phyloP scores from a whole-genome alignment of 2,329 filamentous ascomycete genomes.

The Pochonia chlamydosporia region DNA sequence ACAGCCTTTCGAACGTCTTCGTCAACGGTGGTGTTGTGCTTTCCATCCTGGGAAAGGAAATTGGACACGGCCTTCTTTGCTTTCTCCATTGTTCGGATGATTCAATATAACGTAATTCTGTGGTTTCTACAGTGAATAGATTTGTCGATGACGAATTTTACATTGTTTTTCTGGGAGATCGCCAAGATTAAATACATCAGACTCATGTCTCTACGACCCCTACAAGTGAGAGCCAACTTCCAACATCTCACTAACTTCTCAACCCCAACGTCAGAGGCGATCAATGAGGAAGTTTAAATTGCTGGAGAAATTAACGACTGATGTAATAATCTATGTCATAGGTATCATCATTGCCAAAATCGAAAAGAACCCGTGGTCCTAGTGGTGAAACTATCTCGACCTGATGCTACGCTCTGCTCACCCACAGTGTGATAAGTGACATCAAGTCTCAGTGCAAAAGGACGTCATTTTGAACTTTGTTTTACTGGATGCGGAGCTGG shows the following conservation, averaged over 20 bases:
- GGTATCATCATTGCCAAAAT: not conserved
- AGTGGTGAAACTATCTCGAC: not conserved
- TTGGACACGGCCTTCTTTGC: constrained; percentile 56
- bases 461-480: not conserved
- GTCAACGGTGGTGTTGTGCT: constrained; percentile 66
- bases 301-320: not conserved
- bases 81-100: constrained; percentile 43
- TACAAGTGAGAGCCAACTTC: not conserved
- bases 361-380: not conserved
- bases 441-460: not conserved
- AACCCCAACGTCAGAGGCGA: not conserved
- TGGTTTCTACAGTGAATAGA: not conserved
- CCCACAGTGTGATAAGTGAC: not conserved
- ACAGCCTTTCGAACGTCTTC: constrained; percentile 57
- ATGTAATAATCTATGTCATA: not conserved
- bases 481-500: not conserved
- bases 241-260: too few relatives aligned
- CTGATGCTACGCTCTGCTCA: not conserved
- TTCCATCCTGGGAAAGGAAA: constrained; percentile 56
- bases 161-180: not conserved
- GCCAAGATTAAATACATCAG: not conserved
- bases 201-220: not conserved
- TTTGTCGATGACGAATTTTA: too few relatives aligned
- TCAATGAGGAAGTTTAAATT: not conserved
- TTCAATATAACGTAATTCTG: not conserved